phyloP scores from a whole-genome alignment of 495 filamentous ascomycete species.

The Arthonia radiata region DNA sequence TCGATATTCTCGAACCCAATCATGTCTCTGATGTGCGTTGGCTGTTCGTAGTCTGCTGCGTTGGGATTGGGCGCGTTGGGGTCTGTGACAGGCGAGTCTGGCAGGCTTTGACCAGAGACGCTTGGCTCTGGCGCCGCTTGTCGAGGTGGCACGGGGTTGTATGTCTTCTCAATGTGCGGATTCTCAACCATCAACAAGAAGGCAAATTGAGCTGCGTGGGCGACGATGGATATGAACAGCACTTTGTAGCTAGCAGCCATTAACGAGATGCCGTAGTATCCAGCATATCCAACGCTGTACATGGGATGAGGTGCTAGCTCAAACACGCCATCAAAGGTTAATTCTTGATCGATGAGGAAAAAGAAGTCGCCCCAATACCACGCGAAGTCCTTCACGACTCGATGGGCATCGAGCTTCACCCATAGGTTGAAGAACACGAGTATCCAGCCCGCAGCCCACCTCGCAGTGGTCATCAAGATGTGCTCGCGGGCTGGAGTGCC shows the following conservation, averaged over 20 bases:
- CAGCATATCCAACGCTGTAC: constrained; percentile 96
- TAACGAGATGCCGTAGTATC: constrained; percentile 96
- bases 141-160: constrained; percentile 69
- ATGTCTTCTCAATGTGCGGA: constrained; percentile 94
- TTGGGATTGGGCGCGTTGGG: neutral
- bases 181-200: constrained; percentile 83
- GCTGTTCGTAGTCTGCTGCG: constrained; percentile 15
- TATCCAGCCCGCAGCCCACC: constrained; percentile 59
- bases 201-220: constrained; percentile 81
- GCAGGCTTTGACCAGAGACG: constrained; percentile 8
- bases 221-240: constrained; percentile 81
- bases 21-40: constrained; percentile 51
- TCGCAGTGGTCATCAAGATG: constrained; percentile 35
- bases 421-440: constrained; percentile 91
- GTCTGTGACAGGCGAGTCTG: constrained; percentile 1
- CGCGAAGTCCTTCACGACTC: constrained; percentile 97
- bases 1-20: constrained; percentile 66
- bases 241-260: constrained; percentile 96
- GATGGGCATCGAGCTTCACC: constrained; percentile 94
- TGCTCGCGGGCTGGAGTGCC: constrained; percentile 46
- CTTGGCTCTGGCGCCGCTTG: constrained; percentile 19
- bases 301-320: constrained; percentile 98
- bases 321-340: constrained; percentile 96
- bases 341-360: constrained; percentile 89
- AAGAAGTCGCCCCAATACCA: constrained; percentile 99